A percentile compares a stretch with the other conserved stretches of the same genome.
phyloP scores from a whole-genome alignment of 345 rosid genomes.

The Lepidium didymum region DNA sequence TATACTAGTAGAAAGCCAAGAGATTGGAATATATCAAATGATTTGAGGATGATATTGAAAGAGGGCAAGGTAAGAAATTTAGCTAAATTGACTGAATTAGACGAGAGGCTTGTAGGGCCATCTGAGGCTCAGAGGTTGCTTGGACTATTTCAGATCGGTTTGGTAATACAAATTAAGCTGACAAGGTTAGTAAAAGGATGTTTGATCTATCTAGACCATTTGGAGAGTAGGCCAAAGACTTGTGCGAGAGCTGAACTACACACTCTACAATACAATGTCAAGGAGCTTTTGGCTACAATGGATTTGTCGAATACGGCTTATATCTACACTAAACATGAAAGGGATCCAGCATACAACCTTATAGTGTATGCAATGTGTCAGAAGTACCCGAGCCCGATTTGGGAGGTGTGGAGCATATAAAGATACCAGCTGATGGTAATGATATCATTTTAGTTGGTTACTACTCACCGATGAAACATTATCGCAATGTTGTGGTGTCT shows the following conservation, averaged over 20 bases:
- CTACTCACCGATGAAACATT: background rate
- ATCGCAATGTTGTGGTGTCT: background rate
- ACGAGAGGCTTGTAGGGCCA: background rate
- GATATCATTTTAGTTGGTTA: background rate
- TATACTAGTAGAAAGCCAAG: background rate
- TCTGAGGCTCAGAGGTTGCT: background rate
- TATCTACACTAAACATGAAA: background rate
- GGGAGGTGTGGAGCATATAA: constrained; percentile 3
- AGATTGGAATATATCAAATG: background rate
- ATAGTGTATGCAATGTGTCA: constrained; percentile 6
- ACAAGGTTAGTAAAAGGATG: background rate
- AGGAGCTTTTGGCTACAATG: background rate
- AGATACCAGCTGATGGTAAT: background rate
- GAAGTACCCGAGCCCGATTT: background rate
- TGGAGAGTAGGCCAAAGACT: background rate
- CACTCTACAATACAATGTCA: background rate
- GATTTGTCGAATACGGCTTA: background rate
- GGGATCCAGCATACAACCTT: background rate
- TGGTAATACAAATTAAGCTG: background rate
- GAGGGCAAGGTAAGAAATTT: background rate
- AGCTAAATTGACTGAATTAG: background rate
- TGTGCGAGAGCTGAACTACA: background rate
- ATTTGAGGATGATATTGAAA: background rate
- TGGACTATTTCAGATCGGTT: background rate
- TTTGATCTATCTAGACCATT: background rate